Evolutionary conservation across 129 eudicot genomes (phyloP), one percentile per base, ranked within the genome.

Genomic region (Ambrosia artemisiifolia): DNA sequence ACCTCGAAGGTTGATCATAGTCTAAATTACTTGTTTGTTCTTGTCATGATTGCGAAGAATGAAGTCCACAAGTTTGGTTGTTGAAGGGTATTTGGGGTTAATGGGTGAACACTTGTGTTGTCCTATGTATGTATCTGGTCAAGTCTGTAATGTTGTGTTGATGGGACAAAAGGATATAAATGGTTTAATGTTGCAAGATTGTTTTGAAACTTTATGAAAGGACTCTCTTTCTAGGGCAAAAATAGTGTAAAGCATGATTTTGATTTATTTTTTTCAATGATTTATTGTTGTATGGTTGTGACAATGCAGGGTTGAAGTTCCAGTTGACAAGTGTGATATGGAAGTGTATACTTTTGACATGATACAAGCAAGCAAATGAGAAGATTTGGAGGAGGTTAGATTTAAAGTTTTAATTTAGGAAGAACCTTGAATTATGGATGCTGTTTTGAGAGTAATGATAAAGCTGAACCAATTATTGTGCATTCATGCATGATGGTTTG

Each of bases 291-390:
- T 17, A 51, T 16, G 57, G 3, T 51, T 51, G 9, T 51, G 3
- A 16, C 9, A 51, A 17, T 51, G 28, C 57, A 51, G 57, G 57
- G 57, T 51, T 51, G 9, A 51, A 51, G 57, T 51, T 12, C 54
- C 54, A 48, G 5, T 17, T 51, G 57, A 6, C 57, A 51, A 51
- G 10, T 16, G 24, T 50, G 20, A 50, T 51, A n/a, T 16, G 49
- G 35, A 42, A 33, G 12, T 69, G 50, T 69, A 18, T 53, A 42
- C 40, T 70, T 70, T 70, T 70, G 51, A 53, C 64, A 19, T 70
- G 64, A 70, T 36, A 70, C 18, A 32, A 4, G 9, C 10, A 32
- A n/a, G 4, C 9, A 33, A 69, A 24, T 17, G 17, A 20, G 34
- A 70, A 30, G 30, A 70, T 12, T 3, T 3, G 57, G 63, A 69